These are phyloP conservation scores for Solanum tarijense DNA, from an alignment of 257 asterid species.

Conservation along the genomic window DNA sequence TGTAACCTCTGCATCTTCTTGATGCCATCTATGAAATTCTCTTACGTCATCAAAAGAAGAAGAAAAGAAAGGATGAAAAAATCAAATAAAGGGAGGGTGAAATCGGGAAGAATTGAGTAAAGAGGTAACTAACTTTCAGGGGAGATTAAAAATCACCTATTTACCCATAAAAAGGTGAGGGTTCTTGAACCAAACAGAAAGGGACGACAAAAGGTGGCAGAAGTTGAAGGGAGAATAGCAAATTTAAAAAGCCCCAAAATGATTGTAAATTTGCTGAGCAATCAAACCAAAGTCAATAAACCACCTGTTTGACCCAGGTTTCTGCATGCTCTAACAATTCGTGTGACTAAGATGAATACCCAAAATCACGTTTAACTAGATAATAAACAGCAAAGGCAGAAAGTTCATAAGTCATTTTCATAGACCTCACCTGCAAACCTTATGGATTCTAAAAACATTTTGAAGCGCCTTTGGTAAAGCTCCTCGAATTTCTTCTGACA, in stretches of 20 bases:
- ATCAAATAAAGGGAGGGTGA: not conserved
- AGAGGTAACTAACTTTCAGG: not conserved
- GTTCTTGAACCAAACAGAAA: not conserved
- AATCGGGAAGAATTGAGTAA: not conserved
- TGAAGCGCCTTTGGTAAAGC: slow-evolving; percentile 48
- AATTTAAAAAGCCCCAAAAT: not conserved
- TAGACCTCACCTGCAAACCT: slow-evolving; percentile 73
- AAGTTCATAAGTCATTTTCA: not conserved
- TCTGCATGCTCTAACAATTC: not conserved
- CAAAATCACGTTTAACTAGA: not conserved
- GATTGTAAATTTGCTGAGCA: not conserved
- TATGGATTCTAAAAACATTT: slow-evolving; percentile 44
- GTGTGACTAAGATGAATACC: not conserved
- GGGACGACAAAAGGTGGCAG: not conserved
- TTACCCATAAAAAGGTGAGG: not conserved
- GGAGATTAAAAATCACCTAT: not conserved
- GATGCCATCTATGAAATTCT: not conserved
- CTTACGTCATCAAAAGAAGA: not conserved
- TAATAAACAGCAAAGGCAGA: not conserved
- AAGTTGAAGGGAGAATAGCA: not conserved
- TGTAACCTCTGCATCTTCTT: not conserved
- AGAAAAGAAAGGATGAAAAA: not conserved
- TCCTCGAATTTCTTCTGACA: slow-evolving; percentile 60
- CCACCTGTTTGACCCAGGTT: not conserved
- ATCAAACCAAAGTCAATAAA: not conserved